phyloP scores from a whole-genome alignment of 140 eudicot genomes.

The Artemisia princeps region DNA sequence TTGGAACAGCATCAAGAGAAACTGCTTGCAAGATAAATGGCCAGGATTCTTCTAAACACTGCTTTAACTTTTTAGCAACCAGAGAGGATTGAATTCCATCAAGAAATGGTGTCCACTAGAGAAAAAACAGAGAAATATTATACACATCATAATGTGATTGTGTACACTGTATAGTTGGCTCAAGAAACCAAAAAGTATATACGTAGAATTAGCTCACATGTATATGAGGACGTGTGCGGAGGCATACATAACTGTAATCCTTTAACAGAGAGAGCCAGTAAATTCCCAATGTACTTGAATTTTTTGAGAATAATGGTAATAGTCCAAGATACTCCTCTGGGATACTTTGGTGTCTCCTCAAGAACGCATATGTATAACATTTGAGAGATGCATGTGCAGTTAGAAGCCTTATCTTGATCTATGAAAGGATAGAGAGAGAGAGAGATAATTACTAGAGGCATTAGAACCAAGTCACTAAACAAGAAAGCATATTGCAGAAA shows the following conservation, averaged over 20 bases:
- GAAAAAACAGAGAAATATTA: slow-evolving; percentile 16
- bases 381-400: slow-evolving; percentile 94
- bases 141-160: slow-evolving; percentile 4
- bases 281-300: slow-evolving; percentile 57
- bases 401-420: slow-evolving; percentile 87
- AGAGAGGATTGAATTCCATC: slow-evolving; percentile 83
- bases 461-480: neutral
- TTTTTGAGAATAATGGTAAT: slow-evolving; percentile 74
- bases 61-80: slow-evolving; percentile 62
- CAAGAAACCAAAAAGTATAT: slow-evolving; percentile 12
- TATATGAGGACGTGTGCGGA: slow-evolving; percentile 47
- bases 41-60: slow-evolving; percentile 92
- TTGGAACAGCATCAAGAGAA: slow-evolving; percentile 86
- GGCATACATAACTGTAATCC: slow-evolving; percentile 72
- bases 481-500: neutral
- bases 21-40: slow-evolving; percentile 88
- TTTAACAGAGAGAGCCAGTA: slow-evolving; percentile 70
- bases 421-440: slow-evolving; percentile 16
- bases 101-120: slow-evolving; percentile 89
- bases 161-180: neutral
- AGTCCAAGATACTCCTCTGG: slow-evolving; percentile 81
- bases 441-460: slow-evolving; percentile 1
- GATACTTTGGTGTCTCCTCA: slow-evolving; percentile 58
- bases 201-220: slow-evolving; percentile 45
- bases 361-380: slow-evolving; percentile 79